Evolutionary conservation across 495 filamentous ascomycete genomes (phyloP).

Genomic region (Penicillium pancosmium): DNA sequence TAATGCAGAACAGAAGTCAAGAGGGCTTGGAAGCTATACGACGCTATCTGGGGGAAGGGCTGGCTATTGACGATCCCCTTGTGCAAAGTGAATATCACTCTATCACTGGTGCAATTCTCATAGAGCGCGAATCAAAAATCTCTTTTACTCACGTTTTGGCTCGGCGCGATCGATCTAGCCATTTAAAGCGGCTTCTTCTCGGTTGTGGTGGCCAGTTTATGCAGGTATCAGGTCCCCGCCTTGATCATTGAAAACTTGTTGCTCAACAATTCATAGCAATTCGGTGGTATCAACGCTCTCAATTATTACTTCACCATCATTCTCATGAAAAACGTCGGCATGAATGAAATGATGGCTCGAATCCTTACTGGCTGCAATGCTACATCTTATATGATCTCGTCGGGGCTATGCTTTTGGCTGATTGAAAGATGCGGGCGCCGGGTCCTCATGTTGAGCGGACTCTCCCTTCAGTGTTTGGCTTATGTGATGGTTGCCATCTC

Average conservation of each 20-base stretch:
- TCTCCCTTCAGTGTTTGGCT: conserved; percentile 21
- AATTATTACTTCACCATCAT: not conserved
- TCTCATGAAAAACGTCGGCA: not conserved
- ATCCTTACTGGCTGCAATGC: not conserved
- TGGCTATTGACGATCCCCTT: not conserved
- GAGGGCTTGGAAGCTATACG: not conserved
- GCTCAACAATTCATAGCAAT: not conserved
- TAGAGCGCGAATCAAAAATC: not conserved
- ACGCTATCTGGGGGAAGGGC: not conserved
- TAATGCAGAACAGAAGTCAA: not conserved
- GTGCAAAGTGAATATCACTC: not conserved
- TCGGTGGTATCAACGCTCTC: not conserved
- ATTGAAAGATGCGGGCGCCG: conserved; percentile 69
- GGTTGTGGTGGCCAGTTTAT: not conserved
- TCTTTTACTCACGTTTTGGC: not conserved
- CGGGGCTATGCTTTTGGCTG: conserved; percentile 61
- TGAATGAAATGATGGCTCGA: not conserved
- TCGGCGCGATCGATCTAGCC: not conserved
- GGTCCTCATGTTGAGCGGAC: conserved; percentile 62
- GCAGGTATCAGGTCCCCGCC: not conserved
- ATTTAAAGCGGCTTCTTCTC: not conserved
- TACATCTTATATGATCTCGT: not conserved
- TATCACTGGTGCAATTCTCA: not conserved
- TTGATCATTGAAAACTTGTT: not conserved
- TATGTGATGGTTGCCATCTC: conserved; percentile 30